These are phyloP conservation scores for Oryza glumipatula DNA, from an alignment of 176 grass and related monocot genomes.

Conservation along the genomic window DNA sequence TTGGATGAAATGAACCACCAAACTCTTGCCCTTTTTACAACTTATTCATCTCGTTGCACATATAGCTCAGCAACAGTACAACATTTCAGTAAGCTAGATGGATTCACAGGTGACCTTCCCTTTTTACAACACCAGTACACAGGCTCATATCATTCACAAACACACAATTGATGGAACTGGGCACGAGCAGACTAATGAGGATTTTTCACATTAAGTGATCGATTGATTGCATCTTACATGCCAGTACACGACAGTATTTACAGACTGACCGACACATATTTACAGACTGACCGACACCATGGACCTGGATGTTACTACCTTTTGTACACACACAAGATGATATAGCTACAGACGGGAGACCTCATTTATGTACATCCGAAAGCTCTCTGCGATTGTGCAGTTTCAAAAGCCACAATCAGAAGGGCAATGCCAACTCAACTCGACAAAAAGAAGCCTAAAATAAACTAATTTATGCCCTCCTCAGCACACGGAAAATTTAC, in stretches of 20 bases:
- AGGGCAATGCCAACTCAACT: slow-evolving; percentile 8
- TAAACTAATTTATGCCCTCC: slow-evolving; percentile 45
- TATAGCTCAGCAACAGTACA: not conserved
- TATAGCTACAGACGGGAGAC: slow-evolving; percentile 45
- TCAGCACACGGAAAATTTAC: slow-evolving; percentile 37
- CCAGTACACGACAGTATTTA: slow-evolving; percentile 45
- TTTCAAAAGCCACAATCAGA: slow-evolving; percentile 60
- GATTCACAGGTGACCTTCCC: not conserved
- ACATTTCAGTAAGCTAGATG: not conserved
- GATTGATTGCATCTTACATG: slow-evolving; percentile 37
- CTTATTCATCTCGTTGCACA: not conserved
- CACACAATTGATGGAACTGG: not conserved
- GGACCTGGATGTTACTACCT: slow-evolving; percentile 38
- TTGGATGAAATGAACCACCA: not conserved
- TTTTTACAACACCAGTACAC: not conserved
- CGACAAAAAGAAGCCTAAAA: slow-evolving; percentile 31
- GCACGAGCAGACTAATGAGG: not conserved
- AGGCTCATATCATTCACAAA: not conserved
- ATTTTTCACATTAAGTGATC: slow-evolving; percentile 14
- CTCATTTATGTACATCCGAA: slow-evolving; percentile 73
- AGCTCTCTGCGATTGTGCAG: slow-evolving; percentile 54
- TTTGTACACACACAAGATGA: slow-evolving; percentile 50
- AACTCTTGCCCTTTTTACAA: not conserved
- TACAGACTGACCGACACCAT: slow-evolving; percentile 41
- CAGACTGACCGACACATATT: slow-evolving; percentile 47